Evolutionary conservation across 2,329 filamentous ascomycete genomes (phyloP), one percentile per base, ranked within the genome.

Genomic region (Ceratocystis albifundus): DNA sequence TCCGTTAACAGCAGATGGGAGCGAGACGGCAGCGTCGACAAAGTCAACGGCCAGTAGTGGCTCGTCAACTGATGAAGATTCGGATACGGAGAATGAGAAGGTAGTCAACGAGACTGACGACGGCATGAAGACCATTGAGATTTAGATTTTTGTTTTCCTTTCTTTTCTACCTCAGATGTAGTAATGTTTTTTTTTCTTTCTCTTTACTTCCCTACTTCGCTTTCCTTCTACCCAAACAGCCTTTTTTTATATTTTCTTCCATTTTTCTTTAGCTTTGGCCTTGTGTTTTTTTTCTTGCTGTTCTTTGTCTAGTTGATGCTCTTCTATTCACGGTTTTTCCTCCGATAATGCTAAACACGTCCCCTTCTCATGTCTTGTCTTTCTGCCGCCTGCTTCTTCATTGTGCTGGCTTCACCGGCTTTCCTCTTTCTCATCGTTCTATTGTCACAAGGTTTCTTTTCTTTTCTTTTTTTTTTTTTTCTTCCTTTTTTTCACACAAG

Each of bases 61-160:
- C 12, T 64, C 45, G 7, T 62, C 45, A n/a, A 62, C 53, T n/a
- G 75, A 77, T 61, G 71, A 74, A 62, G 76, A 77, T 25, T 59
- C 65, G 68, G 77, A 75, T 69, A 78, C 77, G 66, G 74, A 74
- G 70, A 74, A 72, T 61, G 68, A 69, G 68, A 66, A 71, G 69
- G 81, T 81, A 71, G 74, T 77, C 67, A 72, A 74, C 6, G 75
- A 76, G 65, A 74, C 76, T 48, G 70, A 75, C 10, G 81, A 79
- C 68, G 75, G 77, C 41, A 83, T 85, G 82, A 85, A 83, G 76
- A 82, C 81, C 68, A 85, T 85, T 74, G 82, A 84, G 74, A 85
- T 85, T 71, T 85, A 75, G 75, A 67, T 15, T 30, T 45, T 53
- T 66, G 59, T 25, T 25, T 61, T 48, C 17, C 30, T 61, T 64